Percentiles rank a stretch among this genome's conserved stretches.
phyloP scores from a whole-genome alignment of 2,329 filamentous ascomycete genomes.

The Xylaria sp. region DNA sequence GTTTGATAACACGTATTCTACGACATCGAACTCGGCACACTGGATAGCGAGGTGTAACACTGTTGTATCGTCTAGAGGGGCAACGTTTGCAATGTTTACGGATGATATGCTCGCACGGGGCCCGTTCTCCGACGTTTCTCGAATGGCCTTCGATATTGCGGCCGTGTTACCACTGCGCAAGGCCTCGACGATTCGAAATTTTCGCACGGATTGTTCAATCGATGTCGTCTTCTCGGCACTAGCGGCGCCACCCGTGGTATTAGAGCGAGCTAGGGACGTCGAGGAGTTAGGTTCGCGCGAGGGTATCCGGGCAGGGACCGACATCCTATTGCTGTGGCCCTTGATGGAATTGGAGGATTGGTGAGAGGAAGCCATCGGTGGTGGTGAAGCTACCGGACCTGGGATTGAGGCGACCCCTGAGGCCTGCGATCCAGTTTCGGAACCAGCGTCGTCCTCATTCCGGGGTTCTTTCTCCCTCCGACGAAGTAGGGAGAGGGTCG shows the following conservation, averaged over 20 bases:
- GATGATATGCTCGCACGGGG: slow-evolving; percentile 61
- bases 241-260: slow-evolving; percentile 26
- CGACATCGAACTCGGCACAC: slow-evolving; percentile 87
- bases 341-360: slow-evolving; percentile 41
- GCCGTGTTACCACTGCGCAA: slow-evolving; percentile 87
- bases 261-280: slow-evolving; percentile 24
- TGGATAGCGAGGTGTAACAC: slow-evolving; percentile 93
- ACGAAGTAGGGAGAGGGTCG: slow-evolving; percentile 57
- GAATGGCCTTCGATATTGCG: slow-evolving; percentile 84
- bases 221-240: slow-evolving; percentile 51
- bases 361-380: slow-evolving; percentile 41
- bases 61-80: slow-evolving; percentile 75
- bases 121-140: slow-evolving; percentile 61
- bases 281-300: slow-evolving; percentile 34
- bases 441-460: slow-evolving; percentile 52
- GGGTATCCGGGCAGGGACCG: slow-evolving; percentile 48
- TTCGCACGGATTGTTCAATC: slow-evolving; percentile 91
- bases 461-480: slow-evolving; percentile 50
- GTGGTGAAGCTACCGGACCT: slow-evolving; percentile 37
- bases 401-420: slow-evolving; percentile 40
- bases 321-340: slow-evolving; percentile 52
- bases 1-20: slow-evolving; percentile 90
- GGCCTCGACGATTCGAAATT: slow-evolving; percentile 93
- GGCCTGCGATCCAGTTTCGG: slow-evolving; percentile 51
- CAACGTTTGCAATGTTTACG: slow-evolving; percentile 45